Percentiles rank a stretch among this genome's conserved stretches.
Conservation (phyloP, 805 yeast species). For the Debaryomyces maramus region DNA sequence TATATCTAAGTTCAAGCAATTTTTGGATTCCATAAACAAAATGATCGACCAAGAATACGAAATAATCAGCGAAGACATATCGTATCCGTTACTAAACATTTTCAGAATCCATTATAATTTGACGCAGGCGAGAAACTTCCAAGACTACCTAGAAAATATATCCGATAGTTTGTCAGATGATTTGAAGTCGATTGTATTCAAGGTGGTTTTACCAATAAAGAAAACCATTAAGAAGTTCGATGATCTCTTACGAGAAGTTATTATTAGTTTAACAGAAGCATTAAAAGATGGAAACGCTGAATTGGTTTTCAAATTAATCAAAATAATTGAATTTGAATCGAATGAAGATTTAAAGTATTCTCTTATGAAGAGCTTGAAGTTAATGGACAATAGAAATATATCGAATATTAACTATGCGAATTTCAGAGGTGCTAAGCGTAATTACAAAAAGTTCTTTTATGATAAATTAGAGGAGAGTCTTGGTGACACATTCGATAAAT, state of each 20-base stretch:
- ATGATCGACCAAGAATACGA: conserved; percentile 49
- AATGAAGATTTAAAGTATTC: conserved; percentile 63
- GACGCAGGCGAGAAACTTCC: conserved; percentile 71
- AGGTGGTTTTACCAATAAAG: conserved; percentile 52
- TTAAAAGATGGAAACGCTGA: conserved; percentile 67
- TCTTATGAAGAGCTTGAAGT: conserved; percentile 31
- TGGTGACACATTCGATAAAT: conserved; percentile 63
- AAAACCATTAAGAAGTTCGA: conserved; percentile 60
- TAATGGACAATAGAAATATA: conserved; percentile 16
- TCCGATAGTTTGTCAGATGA: conserved; percentile 56
- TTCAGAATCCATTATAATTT: conserved; percentile 69
- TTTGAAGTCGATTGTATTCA: conserved; percentile 61
- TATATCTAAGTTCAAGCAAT: conserved; percentile 55
- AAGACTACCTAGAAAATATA: conserved; percentile 67
- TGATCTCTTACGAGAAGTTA: conserved; percentile 59
- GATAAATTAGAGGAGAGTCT: conserved; percentile 60
- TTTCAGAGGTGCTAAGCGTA: conserved; percentile 45
- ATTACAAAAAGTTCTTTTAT: conserved; percentile 62
- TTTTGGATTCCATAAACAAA: conserved; percentile 49
- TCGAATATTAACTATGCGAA: conserved; percentile 27
- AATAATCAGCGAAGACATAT: conserved; percentile 32
- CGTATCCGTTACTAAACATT: conserved; percentile 53
- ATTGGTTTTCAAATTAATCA: conserved; percentile 68
- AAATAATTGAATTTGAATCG: conserved; percentile 79
- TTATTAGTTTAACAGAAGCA: conserved; percentile 69